These are phyloP conservation scores for Sinapis alba DNA, from an alignment of 441 rosid genomes.

Conservation along the genomic window DNA sequence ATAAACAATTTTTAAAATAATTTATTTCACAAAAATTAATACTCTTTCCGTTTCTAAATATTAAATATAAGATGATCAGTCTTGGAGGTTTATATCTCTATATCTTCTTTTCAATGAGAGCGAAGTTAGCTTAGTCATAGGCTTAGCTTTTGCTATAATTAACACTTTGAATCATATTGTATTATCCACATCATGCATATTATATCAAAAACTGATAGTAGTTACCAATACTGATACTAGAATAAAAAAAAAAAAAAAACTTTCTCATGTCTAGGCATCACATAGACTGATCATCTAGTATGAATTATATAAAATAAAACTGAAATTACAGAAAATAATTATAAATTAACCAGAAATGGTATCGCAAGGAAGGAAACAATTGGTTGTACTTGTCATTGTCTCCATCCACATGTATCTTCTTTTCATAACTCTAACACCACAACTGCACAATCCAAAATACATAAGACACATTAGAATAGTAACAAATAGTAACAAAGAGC, in stretches of 20 bases:
- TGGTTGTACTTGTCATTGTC: constrained; percentile 10
- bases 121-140: too few species aligned
- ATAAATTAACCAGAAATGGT: not conserved
- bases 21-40: too few species aligned
- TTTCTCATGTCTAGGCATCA: not conserved
- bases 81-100: not conserved
- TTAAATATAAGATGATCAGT: too few species aligned
- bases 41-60: too few species aligned
- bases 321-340: not conserved
- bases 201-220: not conserved
- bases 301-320: not conserved
- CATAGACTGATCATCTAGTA: not conserved
- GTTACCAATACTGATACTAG: not conserved
- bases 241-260: not conserved
- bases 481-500: not conserved
- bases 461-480: not conserved
- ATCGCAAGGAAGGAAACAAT: not conserved
- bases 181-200: not conserved
- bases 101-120: too few species aligned
- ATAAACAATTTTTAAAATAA: too few species aligned
- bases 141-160: too few species aligned
- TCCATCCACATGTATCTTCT: not conserved
- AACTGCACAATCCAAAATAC: constrained; percentile 23
- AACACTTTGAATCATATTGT: too few species aligned
- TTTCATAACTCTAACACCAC: constrained; percentile 40